A percentile compares a stretch with the other conserved stretches of the same genome.
Conservation (phyloP, 257 asterid species). For the Leptodermis oblonga region DNA sequence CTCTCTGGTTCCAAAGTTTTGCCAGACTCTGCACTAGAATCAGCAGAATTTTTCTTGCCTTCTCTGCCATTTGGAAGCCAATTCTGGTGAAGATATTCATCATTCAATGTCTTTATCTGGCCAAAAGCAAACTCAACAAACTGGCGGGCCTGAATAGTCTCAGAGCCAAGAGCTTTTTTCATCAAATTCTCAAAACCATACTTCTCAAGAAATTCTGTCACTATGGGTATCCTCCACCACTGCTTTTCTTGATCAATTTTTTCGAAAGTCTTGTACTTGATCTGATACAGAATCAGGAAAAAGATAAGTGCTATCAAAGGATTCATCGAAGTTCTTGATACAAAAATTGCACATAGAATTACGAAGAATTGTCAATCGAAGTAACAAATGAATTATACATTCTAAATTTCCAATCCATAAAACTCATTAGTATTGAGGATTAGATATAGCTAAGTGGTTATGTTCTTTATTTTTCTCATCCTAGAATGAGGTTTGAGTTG, state of each 20-base stretch:
- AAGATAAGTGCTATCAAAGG: slow-evolving; percentile 6
- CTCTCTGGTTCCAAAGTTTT: slow-evolving; percentile 24
- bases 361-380: background rate
- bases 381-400: background rate
- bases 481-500: slow-evolving; percentile 1
- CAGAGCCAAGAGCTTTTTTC: slow-evolving; percentile 76
- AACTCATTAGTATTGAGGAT: background rate
- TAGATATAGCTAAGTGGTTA: background rate
- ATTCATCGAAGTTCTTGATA: background rate
- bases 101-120: slow-evolving; percentile 67
- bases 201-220: slow-evolving; percentile 74
- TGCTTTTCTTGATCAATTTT: slow-evolving; percentile 82
- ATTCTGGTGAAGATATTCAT: slow-evolving; percentile 53
- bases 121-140: slow-evolving; percentile 94
- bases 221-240: slow-evolving; percentile 92
- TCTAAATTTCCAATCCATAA: background rate
- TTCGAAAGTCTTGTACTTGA: slow-evolving; percentile 81
- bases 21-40: slow-evolving; percentile 17
- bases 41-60: slow-evolving; percentile 17
- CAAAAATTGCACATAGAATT: background rate
- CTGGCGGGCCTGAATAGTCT: slow-evolving; percentile 85
- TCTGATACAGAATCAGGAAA: slow-evolving; percentile 39
- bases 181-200: slow-evolving; percentile 73
- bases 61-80: slow-evolving; percentile 35
- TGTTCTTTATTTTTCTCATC: background rate